phyloP scores from a whole-genome alignment of 2,329 filamentous ascomycete genomes.

The Colletotrichum noveboracense region DNA sequence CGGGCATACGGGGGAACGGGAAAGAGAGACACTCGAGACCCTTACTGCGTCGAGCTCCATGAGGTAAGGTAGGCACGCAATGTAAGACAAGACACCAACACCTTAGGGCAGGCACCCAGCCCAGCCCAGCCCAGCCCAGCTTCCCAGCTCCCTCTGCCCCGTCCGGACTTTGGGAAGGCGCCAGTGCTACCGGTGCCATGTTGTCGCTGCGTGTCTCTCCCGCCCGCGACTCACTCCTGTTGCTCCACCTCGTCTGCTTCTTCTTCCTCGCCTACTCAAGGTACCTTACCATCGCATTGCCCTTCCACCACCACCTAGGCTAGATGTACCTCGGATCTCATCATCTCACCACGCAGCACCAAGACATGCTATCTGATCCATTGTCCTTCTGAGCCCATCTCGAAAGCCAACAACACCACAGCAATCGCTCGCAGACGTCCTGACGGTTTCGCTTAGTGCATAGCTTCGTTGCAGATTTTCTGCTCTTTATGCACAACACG shows the following conservation, averaged over 20 bases:
- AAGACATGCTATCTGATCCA: background rate
- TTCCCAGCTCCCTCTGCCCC: background rate
- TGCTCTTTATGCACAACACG: background rate
- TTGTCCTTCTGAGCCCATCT: background rate
- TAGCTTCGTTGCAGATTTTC: constrained; percentile 1
- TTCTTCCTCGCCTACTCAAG: background rate
- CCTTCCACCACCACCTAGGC: background rate
- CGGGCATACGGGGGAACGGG: background rate
- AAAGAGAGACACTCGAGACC: constrained; percentile 5
- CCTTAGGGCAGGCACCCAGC: background rate
- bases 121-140: background rate
- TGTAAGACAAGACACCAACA: background rate
- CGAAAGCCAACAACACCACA: background rate
- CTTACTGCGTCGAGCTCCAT: constrained; percentile 4
- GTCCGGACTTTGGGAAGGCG: background rate
- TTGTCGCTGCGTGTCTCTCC: background rate
- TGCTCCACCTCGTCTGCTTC: background rate
- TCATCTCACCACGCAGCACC: background rate
- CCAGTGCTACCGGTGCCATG: background rate
- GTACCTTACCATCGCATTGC: background rate
- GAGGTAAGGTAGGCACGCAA: background rate
- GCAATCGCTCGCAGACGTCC: background rate
- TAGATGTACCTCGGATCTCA: background rate
- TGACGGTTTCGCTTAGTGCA: background rate
- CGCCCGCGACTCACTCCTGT: background rate